Evolutionary conservation across 768 basidiomycete genomes (phyloP).

Genomic region (Trametes meyenii): DNA sequence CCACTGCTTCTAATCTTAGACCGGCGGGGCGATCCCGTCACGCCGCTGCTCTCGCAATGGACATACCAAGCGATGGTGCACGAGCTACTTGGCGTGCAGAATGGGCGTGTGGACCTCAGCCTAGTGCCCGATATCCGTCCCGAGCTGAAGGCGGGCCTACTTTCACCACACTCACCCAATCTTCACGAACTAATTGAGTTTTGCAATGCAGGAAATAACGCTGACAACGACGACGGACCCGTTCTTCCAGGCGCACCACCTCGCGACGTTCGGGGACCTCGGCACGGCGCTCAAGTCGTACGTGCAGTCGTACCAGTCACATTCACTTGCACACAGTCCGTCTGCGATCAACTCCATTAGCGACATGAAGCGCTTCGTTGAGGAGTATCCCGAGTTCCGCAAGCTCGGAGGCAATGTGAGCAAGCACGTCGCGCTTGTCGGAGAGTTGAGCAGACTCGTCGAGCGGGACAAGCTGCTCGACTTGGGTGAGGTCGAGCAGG

Average conservation of each 20-base stretch:
- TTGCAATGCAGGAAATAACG: conserved; percentile 76
- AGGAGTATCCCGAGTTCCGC: conserved; percentile 97
- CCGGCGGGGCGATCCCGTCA: conserved; percentile 95
- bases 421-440: conserved; percentile 97
- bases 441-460: conserved; percentile 91
- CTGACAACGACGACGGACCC: conserved; percentile 89
- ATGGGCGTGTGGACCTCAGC: conserved; percentile 86
- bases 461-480: conserved; percentile 84
- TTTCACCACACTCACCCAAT: conserved; percentile 26
- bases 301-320: conserved; percentile 89
- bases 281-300: conserved; percentile 90
- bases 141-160: conserved; percentile 69
- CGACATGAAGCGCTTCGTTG: conserved; percentile 98
- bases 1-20: conserved; percentile 93
- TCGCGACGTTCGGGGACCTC: conserved; percentile 95
- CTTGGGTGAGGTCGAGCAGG: conserved; percentile 94
- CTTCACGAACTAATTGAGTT: neutral
- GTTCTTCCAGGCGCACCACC: conserved; percentile 89
- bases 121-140: conserved; percentile 83
- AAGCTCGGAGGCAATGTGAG: conserved; percentile 98
- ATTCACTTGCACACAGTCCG: conserved; percentile 74
- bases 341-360: conserved; percentile 88
- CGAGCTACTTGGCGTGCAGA: conserved; percentile 90
- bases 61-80: conserved; percentile 99
- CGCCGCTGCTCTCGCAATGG: conserved; percentile 96